Evolutionary conservation across 2,329 filamentous ascomycete species (phyloP), one percentile per base, ranked within the genome.

Genomic region (Harringtonia lauricola): DNA sequence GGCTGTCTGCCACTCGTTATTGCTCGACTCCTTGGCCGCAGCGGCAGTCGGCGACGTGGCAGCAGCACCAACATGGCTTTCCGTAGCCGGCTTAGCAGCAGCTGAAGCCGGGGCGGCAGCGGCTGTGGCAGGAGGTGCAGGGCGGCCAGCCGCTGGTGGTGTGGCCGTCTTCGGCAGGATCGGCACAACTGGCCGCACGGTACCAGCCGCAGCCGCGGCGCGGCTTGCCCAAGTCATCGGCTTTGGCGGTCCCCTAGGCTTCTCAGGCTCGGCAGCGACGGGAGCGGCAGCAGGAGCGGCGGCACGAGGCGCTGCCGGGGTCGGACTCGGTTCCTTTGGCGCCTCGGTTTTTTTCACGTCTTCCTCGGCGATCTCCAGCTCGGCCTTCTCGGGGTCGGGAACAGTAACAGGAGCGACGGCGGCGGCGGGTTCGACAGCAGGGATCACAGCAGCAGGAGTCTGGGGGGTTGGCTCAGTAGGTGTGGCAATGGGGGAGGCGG

Each of bases 1-100:
- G 44, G 86, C 90, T 39, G 85, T 90, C 64, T 95, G 90, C 92
- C 92, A 98, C 57, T 86, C 86, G 47, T 72, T n/a, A n/a, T n/a
- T 66, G 47, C 69, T 68, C 34, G 67, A 59, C 49, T 83, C 76
- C 71, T 72, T 79, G 51, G 59, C 45, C 24, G 67, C 55, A 1
- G 45, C 33, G 8, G 49, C 14, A 15, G 51, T 45, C 14, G 49
- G 34, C 8, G 48, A 36, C 2, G 51, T 43, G 15, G 67, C 54
- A 38, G 64, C 51, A 26, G 40, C 55, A 17, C 39, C 28, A 18
- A 41, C 28, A 10, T 48, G 45, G 47, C 37, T 10, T 49, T 46
- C 28, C 7, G 33, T 14, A 35, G 43, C 31, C 15, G 38, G 17
- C 22, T 59, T 46, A 29, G 59, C 39, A 33, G 50, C 44, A 9